Conservation (phyloP, 306 rosid species). For the Vigna angularis region DNA sequence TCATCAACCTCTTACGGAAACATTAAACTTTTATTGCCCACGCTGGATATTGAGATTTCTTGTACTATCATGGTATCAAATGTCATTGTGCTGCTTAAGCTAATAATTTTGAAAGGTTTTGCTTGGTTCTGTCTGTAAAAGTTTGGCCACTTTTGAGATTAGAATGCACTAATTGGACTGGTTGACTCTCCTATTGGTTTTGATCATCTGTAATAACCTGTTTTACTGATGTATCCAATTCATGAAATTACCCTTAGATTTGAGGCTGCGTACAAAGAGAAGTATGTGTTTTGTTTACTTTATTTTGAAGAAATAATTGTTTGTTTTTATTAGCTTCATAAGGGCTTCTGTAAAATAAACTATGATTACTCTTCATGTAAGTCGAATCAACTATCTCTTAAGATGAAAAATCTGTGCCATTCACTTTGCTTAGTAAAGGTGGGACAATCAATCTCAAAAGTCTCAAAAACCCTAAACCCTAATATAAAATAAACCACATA, state of each 20-base stretch:
- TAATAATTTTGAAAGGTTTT: too few species aligned
- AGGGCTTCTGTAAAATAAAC: neutral
- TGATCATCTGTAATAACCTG: too few species aligned
- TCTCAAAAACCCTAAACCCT: too few species aligned
- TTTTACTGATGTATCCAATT: too few species aligned
- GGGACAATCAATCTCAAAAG: neutral
- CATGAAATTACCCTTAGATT: too few species aligned
- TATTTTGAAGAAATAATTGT: neutral
- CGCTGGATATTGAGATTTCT: slow-evolving; percentile 14
- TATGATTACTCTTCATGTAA: neutral
- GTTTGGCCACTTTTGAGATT: too few species aligned
- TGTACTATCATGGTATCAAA: neutral
- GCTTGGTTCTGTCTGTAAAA: too few species aligned
- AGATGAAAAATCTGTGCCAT: neutral
- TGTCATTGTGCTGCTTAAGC: neutral
- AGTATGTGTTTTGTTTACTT: too few species aligned
- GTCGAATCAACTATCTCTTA: neutral
- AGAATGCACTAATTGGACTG: too few species aligned
- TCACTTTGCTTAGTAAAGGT: neutral
- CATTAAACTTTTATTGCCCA: neutral
- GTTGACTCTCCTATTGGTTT: too few species aligned
- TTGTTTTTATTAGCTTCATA: neutral
- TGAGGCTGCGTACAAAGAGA: too few species aligned
- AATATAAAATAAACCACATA: neutral
- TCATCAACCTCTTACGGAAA: slow-evolving; percentile 13